Base-by-base conservation (phyloP, 768 basidiomycete species). In the Dictyophora rubrovolvata region DNA sequence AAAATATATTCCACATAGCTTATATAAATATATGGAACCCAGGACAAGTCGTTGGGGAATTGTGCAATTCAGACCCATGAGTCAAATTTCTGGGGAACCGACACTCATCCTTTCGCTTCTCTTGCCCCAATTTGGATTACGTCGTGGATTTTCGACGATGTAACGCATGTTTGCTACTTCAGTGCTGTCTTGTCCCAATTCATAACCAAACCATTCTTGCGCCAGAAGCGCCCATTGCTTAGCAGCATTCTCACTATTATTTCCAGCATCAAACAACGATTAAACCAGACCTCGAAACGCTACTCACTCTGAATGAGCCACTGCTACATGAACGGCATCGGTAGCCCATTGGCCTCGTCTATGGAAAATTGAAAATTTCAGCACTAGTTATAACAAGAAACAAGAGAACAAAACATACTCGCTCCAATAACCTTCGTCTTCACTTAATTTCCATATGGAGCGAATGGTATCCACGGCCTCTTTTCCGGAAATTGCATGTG, bases 371-470 rank as follows among this genome's bases (percentile, higher is more conserved):
- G 37, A n/a, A n/a, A n/a, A n/a, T n/a, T 12, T 36, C 33, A 50
- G 48, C 10, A 5, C 33, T 14, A 17, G 53, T 7, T 12, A 54
- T 12, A 48, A n/a, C 16, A 20, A 35, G 35, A 37, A 58, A 16
- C 10, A 48, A 54, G 17, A 56, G 14, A 22, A 16, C 20, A 33
- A 18, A 6, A 47, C 57, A 10, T 22, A 59, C 70, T 83, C 84
- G 65, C 84, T 86, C 75, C 75, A 78, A 64, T 86, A 86, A 0
- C 81, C 82, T 69, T 86, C 85, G 62, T 79, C 74, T 36, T 81
- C 78, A 34, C 79, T 83, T 5, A 83, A 57, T 11, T 69, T 60
- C 84, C 84, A 86, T 20, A 85, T 85, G 55, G 72, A 65, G 53
- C 74, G 70, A 28, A 77, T 77, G 3, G 74, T 63, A 12, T 71